Evolutionary conservation across 805 yeast genomes (phyloP).

Genomic region (Allodekkera sacchari): DNA sequence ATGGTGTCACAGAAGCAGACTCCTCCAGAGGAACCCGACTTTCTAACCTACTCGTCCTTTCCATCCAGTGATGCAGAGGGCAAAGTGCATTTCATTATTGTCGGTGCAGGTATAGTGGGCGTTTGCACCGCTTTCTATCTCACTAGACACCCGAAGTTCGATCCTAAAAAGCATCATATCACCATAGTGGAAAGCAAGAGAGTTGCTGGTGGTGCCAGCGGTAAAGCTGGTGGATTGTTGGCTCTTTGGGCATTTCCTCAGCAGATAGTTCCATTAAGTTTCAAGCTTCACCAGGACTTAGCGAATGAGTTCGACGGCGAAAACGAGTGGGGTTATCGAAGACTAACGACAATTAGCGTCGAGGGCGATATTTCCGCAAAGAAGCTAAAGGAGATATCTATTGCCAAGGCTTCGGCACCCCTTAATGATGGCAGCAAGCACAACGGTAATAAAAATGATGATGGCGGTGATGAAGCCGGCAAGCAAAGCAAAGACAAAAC

Average conservation of each 20-base stretch:
- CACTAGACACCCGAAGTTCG: conserved; percentile 74
- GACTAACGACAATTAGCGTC: conserved; percentile 75
- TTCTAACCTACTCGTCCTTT: conserved; percentile 25
- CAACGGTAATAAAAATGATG: neutral
- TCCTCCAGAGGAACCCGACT: conserved; percentile 19
- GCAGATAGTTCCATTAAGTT: conserved; percentile 84
- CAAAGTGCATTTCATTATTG: conserved; percentile 72
- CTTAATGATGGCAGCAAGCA: neutral
- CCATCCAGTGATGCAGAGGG: conserved; percentile 46
- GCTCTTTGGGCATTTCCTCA: conserved; percentile 98
- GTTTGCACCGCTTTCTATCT: conserved; percentile 89
- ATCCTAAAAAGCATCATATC: conserved; percentile 65
- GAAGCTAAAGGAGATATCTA: conserved; percentile 4
- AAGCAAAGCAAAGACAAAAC: neutral
- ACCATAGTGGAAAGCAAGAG: conserved; percentile 82
- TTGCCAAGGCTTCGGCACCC: conserved; percentile 1
- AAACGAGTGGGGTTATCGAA: conserved; percentile 85
- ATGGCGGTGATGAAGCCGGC: conserved; percentile 3
- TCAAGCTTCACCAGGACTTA: conserved; percentile 75
- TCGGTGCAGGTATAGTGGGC: conserved; percentile 95
- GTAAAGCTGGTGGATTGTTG: conserved; percentile 93
- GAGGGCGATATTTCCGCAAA: conserved; percentile 63
- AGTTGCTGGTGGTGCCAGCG: conserved; percentile 96
- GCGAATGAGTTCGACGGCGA: conserved; percentile 77
- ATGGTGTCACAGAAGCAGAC: conserved; percentile 14